A percentile compares a stretch with the other conserved stretches of the same genome.
phyloP scores from a whole-genome alignment of 2,329 filamentous ascomycete species.

The Cadophora sp. region DNA sequence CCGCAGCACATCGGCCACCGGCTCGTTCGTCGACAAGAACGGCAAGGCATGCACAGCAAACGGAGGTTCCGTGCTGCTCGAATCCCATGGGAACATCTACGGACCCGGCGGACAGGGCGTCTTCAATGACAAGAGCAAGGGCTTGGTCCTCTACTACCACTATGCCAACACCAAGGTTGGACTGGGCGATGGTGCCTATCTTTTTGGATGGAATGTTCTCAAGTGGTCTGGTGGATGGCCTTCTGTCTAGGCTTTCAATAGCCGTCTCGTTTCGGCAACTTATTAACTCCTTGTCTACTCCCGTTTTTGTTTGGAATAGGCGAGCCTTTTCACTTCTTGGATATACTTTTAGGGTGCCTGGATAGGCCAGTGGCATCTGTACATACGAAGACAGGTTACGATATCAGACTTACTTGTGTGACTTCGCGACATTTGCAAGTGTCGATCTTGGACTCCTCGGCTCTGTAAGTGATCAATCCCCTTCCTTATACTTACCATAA shows the following conservation, averaged over 20 bases:
- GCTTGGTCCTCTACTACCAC: slow-evolving; percentile 67
- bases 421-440: background rate
- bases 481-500: no score
- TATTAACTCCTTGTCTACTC: no score
- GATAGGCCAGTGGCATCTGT: background rate
- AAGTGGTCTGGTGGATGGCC: slow-evolving; percentile 55
- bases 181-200: slow-evolving; percentile 54
- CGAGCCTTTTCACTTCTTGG: slow-evolving; percentile 5
- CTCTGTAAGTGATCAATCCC: no score
- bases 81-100: slow-evolving; percentile 65
- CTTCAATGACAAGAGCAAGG: slow-evolving; percentile 55
- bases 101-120: slow-evolving; percentile 71
- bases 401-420: background rate
- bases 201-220: slow-evolving; percentile 55
- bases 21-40: slow-evolving; percentile 62
- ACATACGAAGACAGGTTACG: background rate
- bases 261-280: no score
- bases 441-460: background rate
- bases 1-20: slow-evolving; percentile 58
- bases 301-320: background rate
- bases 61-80: slow-evolving; percentile 67
- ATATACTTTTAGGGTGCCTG: background rate
- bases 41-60: slow-evolving; percentile 60
- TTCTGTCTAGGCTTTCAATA: slow-evolving; percentile 37
- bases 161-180: slow-evolving; percentile 63